phyloP scores from a whole-genome alignment of 148 eudicot genomes.

The Cornus suecica region DNA sequence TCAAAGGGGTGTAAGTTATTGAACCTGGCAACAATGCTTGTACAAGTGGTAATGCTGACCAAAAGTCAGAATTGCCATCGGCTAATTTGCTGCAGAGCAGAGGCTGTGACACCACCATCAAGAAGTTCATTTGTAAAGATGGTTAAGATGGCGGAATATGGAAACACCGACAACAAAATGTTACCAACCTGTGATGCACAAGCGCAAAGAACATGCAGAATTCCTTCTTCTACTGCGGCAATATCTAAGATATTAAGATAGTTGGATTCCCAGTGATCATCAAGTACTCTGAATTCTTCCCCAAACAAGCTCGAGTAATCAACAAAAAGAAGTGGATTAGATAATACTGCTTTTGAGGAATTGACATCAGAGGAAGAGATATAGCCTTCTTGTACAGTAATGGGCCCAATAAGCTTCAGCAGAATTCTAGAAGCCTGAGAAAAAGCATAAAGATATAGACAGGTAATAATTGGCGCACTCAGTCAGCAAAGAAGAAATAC shows the following conservation, averaged over 20 bases:
- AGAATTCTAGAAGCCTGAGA: constrained; percentile 69
- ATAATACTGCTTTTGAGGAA: constrained; percentile 27
- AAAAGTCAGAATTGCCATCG: constrained; percentile 52
- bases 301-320: constrained; percentile 75
- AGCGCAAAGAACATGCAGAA: constrained; percentile 74
- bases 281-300: constrained; percentile 52
- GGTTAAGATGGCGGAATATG: neutral
- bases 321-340: constrained; percentile 29
- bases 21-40: constrained; percentile 85
- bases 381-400: constrained; percentile 36
- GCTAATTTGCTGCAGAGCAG: constrained; percentile 69
- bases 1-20: constrained; percentile 6
- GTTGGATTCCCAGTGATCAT: constrained; percentile 50
- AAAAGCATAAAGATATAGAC: constrained; percentile 6
- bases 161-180: constrained; percentile 11
- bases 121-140: neutral
- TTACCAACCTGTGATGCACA: constrained; percentile 68
- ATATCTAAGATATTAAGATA: constrained; percentile 58
- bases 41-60: constrained; percentile 71
- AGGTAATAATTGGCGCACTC: neutral
- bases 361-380: constrained; percentile 25
- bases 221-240: constrained; percentile 66
- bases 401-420: constrained; percentile 41
- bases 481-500: neutral
- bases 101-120: constrained; percentile 42